Evolutionary conservation across 768 basidiomycete species (phyloP), one percentile per base, ranked within the genome.

Genomic region (Amanita thiersii): DNA sequence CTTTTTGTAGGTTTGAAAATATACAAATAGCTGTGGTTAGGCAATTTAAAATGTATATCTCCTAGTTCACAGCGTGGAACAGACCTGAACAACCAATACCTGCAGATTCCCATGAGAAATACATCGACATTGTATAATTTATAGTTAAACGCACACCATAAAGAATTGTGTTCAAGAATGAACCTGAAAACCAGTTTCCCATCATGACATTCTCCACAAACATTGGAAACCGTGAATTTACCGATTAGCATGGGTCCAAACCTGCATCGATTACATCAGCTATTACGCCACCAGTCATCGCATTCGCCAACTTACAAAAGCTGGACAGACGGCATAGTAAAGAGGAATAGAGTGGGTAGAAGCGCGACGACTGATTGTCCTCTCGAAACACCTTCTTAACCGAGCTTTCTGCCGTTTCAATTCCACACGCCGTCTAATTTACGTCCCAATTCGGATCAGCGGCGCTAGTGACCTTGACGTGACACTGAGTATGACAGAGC

Each of bases 1-100:
- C 65, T 45, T 60, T 44, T 53, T 61, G 49, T 58, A 65, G n/a
- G 53, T 50, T 45, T 57, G 60, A 45, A 57, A 64, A 50, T 67
- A 67, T 12, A 53, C 50, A 37, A 63, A 61, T 5, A 43, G 49
- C 64, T 66, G 24, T 2, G 12, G 11, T 14, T 8, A 25, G 7
- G 12, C 5, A 9, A 12, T 26, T 7, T 12, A 33, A 8, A 12
- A 21, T n/a, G 11, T 10, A 3, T n/a, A 4, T 33, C 2, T 21
- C 26, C 26, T 28, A 7, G 26, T n/a, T 7, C 19, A 12, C 12
- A 37, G 28, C 17, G 34, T 15, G 28, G 28, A 14, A 35, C 50
- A 23, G 8, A 61, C 59, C 47, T 64, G 62, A 1, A 60, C 45
- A 9, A 56, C 37, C 26, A 56, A 45, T 10, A 62, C 52, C 62